Base-by-base conservation (phyloP, 176 grass and related monocot genomes). In the Paspalum notatum region DNA sequence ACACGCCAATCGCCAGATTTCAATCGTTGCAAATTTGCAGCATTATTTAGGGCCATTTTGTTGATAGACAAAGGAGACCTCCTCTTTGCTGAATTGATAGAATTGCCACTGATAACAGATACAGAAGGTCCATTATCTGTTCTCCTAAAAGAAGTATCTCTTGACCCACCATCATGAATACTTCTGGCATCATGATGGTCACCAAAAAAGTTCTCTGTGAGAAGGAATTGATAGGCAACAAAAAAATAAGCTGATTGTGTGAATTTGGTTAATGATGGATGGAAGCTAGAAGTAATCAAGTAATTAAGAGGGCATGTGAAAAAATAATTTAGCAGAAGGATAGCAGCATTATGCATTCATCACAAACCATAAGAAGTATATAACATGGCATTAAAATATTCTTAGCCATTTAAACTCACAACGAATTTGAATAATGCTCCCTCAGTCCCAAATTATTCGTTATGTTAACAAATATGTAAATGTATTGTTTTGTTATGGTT, bases 61-160 rank as follows among this genome's bases (percentile, higher is more conserved):
- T 78, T 93, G 61, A 93, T 57, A 81, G 92, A 91, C 79, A 95
- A 86, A 64, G 92, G 96, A 69, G 84, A 84, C 74, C 90, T 93
- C 85, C 86, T 89, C 84, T 86, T 89, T 40, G 78, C 72, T 12
- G 84, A 93, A 86, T 44, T 93, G 58, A 81, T 39, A 78, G 92
- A 86, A 43, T 70, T 91, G 60, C 89, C 80, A 78, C 91, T 98
- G 70, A 77, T 66, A 81, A 72, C 85, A 86, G 92, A 89, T 76
- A 82, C 76, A 66, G 85, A 83, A 77, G 85, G 68, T 14, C 66
- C 84, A 68, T 74, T 65, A 62, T 86, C 79, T 72, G 66, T 61
- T 86, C 90, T 99, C 77, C 90, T 91, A 75, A 95, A 84, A 62
- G 88, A 93, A 62, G 86, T 85, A 18, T 88, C 85, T 88, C 88